phyloP scores from a whole-genome alignment of 1,284 basidiomycete genomes.

The Xerocomus nothofagi region DNA sequence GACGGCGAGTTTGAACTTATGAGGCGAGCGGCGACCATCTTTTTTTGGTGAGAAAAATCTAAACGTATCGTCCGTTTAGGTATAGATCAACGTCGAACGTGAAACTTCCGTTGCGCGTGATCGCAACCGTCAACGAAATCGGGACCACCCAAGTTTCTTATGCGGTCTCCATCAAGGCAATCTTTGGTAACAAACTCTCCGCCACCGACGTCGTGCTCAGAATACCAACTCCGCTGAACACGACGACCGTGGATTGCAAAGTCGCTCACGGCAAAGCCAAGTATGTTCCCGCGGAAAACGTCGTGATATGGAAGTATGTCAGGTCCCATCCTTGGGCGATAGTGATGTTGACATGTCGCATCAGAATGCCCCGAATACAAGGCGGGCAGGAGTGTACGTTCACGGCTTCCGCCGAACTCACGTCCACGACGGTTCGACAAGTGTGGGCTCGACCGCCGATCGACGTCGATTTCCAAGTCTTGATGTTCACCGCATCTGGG shows the following conservation, averaged over 20 bases:
- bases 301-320: constrained; percentile 96
- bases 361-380: constrained; percentile 88
- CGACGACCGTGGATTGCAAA: constrained; percentile 90
- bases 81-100: constrained; percentile 96
- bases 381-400: constrained; percentile 91
- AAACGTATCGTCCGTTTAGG: constrained; percentile 41
- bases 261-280: constrained; percentile 94
- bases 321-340: not conserved
- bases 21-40: constrained; percentile 52
- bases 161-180: constrained; percentile 85
- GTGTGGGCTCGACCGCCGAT: constrained; percentile 98
- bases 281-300: constrained; percentile 93
- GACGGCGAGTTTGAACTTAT: constrained; percentile 99
- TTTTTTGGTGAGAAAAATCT: constrained; percentile 7
- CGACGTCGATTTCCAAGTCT: constrained; percentile 95
- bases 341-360: constrained; percentile 4
- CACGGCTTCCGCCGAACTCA: constrained; percentile 80
- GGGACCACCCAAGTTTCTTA: constrained; percentile 92
- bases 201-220: constrained; percentile 91
- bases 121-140: constrained; percentile 91
- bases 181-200: constrained; percentile 89
- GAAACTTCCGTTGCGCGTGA: constrained; percentile 88
- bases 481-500: constrained; percentile 98
- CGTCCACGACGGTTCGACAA: constrained; percentile 86
- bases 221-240: constrained; percentile 96